Evolutionary conservation across 2,329 filamentous ascomycete species (phyloP).

Genomic region (Pseudovirgaria hyperparasitica): DNA sequence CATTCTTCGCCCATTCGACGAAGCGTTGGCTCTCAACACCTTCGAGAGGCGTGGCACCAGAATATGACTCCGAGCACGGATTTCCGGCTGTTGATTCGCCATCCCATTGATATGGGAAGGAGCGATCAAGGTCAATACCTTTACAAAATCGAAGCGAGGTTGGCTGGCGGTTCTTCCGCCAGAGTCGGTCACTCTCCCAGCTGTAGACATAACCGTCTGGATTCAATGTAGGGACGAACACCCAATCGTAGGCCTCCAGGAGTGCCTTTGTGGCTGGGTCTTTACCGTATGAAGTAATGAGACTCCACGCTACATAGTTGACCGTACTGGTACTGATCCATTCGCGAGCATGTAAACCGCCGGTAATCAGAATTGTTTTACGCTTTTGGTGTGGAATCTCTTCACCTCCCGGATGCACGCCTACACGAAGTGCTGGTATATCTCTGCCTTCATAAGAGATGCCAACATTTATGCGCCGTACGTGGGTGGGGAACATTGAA

Average conservation of each 20-base stretch:
- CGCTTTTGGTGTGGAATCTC: slow-evolving; percentile 37
- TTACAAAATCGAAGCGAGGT: slow-evolving; percentile 73
- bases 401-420: slow-evolving; percentile 42
- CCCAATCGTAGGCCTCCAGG: slow-evolving; percentile 71
- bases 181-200: slow-evolving; percentile 82
- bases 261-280: slow-evolving; percentile 57
- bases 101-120: slow-evolving; percentile 79
- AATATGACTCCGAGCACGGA: slow-evolving; percentile 84
- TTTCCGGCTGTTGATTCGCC: slow-evolving; percentile 50
- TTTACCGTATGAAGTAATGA: slow-evolving; percentile 76
- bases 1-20: slow-evolving; percentile 70
- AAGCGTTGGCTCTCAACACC: slow-evolving; percentile 65
- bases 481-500: slow-evolving; percentile 78
- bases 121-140: slow-evolving; percentile 79
- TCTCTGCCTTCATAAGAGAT: slow-evolving; percentile 77
- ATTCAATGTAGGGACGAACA: slow-evolving; percentile 81
- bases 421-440: slow-evolving; percentile 70
- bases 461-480: slow-evolving; percentile 64
- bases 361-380: slow-evolving; percentile 70
- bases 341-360: slow-evolving; percentile 84
- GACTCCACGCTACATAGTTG: slow-evolving; percentile 77
- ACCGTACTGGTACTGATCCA: slow-evolving; percentile 93
- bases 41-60: slow-evolving; percentile 72
- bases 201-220: slow-evolving; percentile 92
- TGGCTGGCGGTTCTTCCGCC: slow-evolving; percentile 85